A percentile compares a stretch with the other conserved stretches of the same genome.
phyloP scores from a whole-genome alignment of 2,329 filamentous ascomycete species.

The Alternaria novae-zelandiae region DNA sequence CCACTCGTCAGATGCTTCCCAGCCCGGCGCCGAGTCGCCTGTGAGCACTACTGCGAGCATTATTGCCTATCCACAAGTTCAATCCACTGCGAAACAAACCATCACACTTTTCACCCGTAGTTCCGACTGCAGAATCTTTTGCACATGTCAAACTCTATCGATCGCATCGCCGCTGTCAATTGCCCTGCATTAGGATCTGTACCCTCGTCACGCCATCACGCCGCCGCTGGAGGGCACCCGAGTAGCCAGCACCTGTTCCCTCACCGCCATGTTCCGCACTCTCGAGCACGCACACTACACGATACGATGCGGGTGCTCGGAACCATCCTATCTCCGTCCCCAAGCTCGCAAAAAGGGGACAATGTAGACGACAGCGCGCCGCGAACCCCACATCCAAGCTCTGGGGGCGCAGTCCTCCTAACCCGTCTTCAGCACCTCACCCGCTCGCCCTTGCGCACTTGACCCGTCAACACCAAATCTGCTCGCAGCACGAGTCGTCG shows the following conservation, averaged over 20 bases:
- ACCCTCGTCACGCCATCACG: slow-evolving; percentile 15
- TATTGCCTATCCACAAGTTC: slow-evolving; percentile 8
- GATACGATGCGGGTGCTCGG: slow-evolving; percentile 1
- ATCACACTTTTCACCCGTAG: slow-evolving; percentile 2
- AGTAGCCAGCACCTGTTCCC: slow-evolving; percentile 2
- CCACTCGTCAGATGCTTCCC: background rate
- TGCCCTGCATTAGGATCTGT: slow-evolving; percentile 15
- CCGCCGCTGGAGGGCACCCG: slow-evolving; percentile 10
- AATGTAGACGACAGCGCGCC: background rate
- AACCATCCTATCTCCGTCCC: slow-evolving; percentile 1
- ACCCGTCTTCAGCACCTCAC: slow-evolving; percentile 3
- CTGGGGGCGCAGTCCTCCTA: slow-evolving; percentile 13
- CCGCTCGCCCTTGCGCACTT: slow-evolving; percentile 1
- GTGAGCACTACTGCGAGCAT: slow-evolving; percentile 8
- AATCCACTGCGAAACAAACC: slow-evolving; percentile 3
- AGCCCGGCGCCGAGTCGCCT: slow-evolving; percentile 1
- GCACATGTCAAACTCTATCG: slow-evolving; percentile 6
- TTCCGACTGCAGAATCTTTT: background rate
- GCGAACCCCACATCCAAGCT: slow-evolving; percentile 17
- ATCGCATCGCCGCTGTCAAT: background rate
- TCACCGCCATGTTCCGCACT: slow-evolving; percentile 14
- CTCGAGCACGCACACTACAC: background rate
- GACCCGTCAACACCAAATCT: slow-evolving; percentile 1
- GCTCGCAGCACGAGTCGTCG: slow-evolving; percentile 1
- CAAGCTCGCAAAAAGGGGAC: slow-evolving; percentile 9